Evolutionary conservation across 805 yeast species (phyloP).

Genomic region (Wickerhamiella spandovensis): DNA sequence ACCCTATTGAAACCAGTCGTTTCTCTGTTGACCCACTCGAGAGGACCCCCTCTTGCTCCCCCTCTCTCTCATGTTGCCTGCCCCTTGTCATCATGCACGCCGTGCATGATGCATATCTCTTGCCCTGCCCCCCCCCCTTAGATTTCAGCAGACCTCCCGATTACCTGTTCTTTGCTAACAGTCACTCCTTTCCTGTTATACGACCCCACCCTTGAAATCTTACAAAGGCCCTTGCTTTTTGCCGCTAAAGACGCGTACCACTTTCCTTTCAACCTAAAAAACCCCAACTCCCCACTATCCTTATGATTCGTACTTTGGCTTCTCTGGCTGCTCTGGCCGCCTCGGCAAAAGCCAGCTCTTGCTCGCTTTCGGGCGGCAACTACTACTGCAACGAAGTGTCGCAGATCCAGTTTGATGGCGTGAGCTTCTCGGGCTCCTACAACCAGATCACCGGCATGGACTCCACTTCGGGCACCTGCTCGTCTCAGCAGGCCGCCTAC

Average conservation of each 20-base stretch:
- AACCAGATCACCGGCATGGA: slow-evolving; percentile 70
- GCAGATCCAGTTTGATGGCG: slow-evolving; percentile 52
- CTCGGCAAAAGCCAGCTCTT: slow-evolving; percentile 27
- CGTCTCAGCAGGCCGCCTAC: slow-evolving; percentile 43
- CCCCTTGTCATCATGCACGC: neutral
- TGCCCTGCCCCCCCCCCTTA: neutral
- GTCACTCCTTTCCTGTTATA: neutral
- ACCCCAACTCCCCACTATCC: neutral
- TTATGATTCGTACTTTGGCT: slow-evolving; percentile 12
- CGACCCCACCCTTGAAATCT: neutral
- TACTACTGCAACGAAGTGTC: slow-evolving; percentile 65
- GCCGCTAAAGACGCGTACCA: neutral
- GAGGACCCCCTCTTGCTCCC: neutral
- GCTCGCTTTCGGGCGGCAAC: slow-evolving; percentile 51
- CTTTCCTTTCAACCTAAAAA: neutral
- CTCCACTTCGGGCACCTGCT: slow-evolving; percentile 53
- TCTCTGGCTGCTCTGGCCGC: slow-evolving; percentile 20
- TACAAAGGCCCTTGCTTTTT: neutral
- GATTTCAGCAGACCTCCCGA: neutral
- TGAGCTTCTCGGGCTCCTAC: slow-evolving; percentile 82
- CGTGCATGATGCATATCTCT: neutral
- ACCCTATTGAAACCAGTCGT: too few relatives aligned
- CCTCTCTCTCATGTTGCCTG: neutral
- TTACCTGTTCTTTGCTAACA: neutral
- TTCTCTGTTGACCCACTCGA: neutral